Evolutionary conservation across 2,329 filamentous ascomycete species (phyloP).

Genomic region (Neofusicoccum umdonicola): DNA sequence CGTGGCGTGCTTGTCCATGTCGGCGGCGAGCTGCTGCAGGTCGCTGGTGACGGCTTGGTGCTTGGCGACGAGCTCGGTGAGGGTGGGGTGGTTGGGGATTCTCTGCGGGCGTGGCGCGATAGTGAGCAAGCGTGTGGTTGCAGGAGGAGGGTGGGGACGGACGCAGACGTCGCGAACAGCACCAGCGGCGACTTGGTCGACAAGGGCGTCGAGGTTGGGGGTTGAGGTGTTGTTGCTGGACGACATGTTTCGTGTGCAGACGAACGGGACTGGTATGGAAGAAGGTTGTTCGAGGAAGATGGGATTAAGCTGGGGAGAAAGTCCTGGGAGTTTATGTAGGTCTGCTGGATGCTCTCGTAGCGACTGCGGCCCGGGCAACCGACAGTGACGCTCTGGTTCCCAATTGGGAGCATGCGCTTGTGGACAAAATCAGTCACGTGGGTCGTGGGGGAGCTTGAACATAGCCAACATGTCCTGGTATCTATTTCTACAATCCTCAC

Average conservation of each 20-base stretch:
- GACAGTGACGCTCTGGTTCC: too few relatives aligned
- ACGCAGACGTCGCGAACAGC: not conserved
- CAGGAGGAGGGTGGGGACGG: not conserved
- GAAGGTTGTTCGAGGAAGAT: not conserved
- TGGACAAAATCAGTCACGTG: too few relatives aligned
- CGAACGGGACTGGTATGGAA: too few relatives aligned
- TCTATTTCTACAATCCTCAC: too few relatives aligned
- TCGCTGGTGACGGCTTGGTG: not conserved
- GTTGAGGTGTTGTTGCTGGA: not conserved
- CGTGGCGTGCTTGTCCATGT: constrained; percentile 39
- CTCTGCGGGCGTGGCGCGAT: not conserved
- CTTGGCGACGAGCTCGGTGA: not conserved
- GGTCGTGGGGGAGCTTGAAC: too few relatives aligned
- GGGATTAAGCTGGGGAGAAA: not conserved
- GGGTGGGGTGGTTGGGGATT: not conserved
- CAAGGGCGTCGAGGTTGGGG: not conserved
- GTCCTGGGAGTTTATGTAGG: not conserved
- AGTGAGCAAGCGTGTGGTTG: not conserved
- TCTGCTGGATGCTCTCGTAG: not conserved
- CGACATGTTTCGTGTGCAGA: too few relatives aligned
- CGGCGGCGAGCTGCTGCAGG: not conserved
- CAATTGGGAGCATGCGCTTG: too few relatives aligned
- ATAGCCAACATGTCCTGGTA: too few relatives aligned
- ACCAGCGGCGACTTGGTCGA: not conserved
- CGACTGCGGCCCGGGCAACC: not conserved